Conservation (phyloP, 345 rosid species). For the Limnanthes douglasii region DNA sequence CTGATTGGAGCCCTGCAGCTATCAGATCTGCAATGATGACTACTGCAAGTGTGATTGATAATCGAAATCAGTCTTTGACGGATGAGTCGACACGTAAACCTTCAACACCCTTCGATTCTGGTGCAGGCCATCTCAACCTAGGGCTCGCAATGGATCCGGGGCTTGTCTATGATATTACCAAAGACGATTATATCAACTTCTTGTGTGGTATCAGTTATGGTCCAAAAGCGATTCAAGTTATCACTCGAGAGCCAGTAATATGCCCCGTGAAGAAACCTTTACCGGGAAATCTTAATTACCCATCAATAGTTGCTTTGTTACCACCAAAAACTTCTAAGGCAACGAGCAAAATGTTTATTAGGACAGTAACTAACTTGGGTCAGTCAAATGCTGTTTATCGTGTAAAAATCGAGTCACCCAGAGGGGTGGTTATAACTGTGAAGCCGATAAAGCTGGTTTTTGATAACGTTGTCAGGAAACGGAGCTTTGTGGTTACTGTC, state of each 20-base stretch:
- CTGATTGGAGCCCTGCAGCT: slow-evolving; percentile 61
- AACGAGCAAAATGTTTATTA: slow-evolving; percentile 24
- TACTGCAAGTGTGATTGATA: slow-evolving; percentile 41
- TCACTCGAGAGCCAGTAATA: slow-evolving; percentile 32
- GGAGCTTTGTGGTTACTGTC: slow-evolving; percentile 40
- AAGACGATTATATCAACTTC: slow-evolving; percentile 46
- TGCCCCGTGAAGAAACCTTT: slow-evolving; percentile 44
- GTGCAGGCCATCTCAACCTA: slow-evolving; percentile 60
- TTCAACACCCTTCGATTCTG: slow-evolving; percentile 44
- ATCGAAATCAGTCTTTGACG: slow-evolving; percentile 11
- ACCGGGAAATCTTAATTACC: slow-evolving; percentile 69
- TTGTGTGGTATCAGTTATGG: slow-evolving; percentile 61
- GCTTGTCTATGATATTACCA: slow-evolving; percentile 49
- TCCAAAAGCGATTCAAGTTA: slow-evolving; percentile 51
- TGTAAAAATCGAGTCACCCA: slow-evolving; percentile 32
- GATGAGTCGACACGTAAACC: slow-evolving; percentile 67
- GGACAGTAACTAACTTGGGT: slow-evolving; percentile 74
- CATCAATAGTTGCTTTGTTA: slow-evolving; percentile 58
- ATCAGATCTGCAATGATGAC: slow-evolving; percentile 85
- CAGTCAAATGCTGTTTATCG: slow-evolving; percentile 21
- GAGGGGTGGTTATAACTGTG: slow-evolving; percentile 41
- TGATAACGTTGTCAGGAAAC: slow-evolving; percentile 26
- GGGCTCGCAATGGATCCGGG: slow-evolving; percentile 71
- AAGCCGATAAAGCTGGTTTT: slow-evolving; percentile 46
- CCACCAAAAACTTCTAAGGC: slow-evolving; percentile 21